These are phyloP conservation scores for Beauveria australis DNA, from an alignment of 2,329 filamentous ascomycete species.

Conservation along the genomic window DNA sequence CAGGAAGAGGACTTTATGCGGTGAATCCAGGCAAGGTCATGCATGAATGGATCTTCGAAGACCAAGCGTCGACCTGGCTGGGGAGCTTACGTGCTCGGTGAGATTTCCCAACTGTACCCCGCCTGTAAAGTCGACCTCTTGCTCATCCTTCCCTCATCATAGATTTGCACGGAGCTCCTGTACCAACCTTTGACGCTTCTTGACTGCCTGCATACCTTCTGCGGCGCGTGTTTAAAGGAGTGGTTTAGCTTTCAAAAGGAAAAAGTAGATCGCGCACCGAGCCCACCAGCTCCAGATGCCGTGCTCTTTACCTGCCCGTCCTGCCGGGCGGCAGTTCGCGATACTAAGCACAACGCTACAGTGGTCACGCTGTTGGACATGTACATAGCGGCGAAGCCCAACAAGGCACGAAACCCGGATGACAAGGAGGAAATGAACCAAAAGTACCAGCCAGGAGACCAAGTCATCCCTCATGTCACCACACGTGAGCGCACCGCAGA, in stretches of 20 bases:
- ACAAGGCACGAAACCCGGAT: conserved; percentile 56
- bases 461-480: conserved; percentile 60
- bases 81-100: conserved; percentile 92
- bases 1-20: neutral
- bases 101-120: conserved; percentile 29
- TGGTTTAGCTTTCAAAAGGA: conserved; percentile 83
- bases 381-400: conserved; percentile 72
- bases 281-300: conserved; percentile 39
- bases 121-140: neutral
- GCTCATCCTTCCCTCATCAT: conserved; percentile 3
- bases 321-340: conserved; percentile 79
- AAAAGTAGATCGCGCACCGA: conserved; percentile 43
- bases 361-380: conserved; percentile 86
- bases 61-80: conserved; percentile 66
- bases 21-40: conserved; percentile 15
- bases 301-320: conserved; percentile 77
- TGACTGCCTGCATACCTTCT: conserved; percentile 93
- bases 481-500: conserved; percentile 42
- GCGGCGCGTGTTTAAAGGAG: conserved; percentile 88
- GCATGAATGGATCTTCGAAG: conserved; percentile 44
- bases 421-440: conserved; percentile 71
- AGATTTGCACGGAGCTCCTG: conserved; percentile 96
- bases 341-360: conserved; percentile 82
- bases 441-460: conserved; percentile 75
- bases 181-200: conserved; percentile 86